Conservation (phyloP, 108 stramenopile genomes). For the Stephanodiscus minutulus region DNA sequence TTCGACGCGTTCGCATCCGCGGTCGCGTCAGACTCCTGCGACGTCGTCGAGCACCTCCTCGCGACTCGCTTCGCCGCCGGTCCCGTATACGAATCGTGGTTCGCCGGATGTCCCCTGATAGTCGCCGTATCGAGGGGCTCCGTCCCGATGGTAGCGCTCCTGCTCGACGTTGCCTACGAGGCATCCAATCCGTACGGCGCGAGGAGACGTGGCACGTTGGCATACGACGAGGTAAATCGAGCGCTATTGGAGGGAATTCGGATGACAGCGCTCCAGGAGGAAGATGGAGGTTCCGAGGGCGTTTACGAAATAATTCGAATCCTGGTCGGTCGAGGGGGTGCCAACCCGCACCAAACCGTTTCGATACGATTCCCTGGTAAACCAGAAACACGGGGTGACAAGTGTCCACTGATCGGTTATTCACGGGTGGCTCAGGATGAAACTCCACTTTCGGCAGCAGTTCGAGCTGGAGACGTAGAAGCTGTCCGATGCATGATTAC, state of each 20-base stretch:
- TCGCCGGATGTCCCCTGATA: conserved; percentile 54
- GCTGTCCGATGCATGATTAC: conserved; percentile 33
- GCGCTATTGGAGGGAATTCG: conserved; percentile 36
- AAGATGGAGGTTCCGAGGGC: background rate
- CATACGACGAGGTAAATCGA: conserved; percentile 21
- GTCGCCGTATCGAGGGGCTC: conserved; percentile 58
- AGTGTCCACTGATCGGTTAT: background rate
- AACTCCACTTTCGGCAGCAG: conserved; percentile 25
- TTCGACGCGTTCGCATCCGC: conserved; percentile 69
- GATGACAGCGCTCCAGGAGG: background rate
- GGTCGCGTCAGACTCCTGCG: conserved; percentile 55
- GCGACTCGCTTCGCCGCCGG: conserved; percentile 44
- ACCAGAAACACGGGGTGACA: background rate
- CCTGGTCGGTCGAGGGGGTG: conserved; percentile 22
- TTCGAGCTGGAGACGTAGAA: conserved; percentile 18
- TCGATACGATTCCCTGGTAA: background rate
- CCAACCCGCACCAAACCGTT: conserved; percentile 30
- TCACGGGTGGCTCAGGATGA: conserved; percentile 12
- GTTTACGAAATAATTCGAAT: conserved; percentile 29
- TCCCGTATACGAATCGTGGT: conserved; percentile 22
- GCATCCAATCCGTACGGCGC: conserved; percentile 2
- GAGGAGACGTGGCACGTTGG: conserved; percentile 3
- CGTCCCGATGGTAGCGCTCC: conserved; percentile 63
- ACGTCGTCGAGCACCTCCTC: conserved; percentile 63
- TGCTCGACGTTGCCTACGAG: conserved; percentile 51